Evolutionary conservation across 345 rosid species (phyloP).

Genomic region (Citrus sp.): DNA sequence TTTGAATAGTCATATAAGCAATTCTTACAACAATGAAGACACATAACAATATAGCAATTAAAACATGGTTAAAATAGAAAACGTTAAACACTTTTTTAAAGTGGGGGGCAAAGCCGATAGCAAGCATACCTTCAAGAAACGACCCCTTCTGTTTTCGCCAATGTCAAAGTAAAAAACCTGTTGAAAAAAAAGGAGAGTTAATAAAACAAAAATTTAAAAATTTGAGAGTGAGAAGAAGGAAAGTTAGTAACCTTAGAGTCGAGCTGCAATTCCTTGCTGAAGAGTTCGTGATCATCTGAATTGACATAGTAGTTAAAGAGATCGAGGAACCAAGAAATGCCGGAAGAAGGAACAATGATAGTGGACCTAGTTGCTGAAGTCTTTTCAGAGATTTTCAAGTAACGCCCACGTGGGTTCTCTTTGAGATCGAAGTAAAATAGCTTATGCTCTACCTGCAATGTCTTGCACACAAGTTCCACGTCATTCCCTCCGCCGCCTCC

Average conservation of each 20-base stretch:
- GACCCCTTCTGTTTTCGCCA: conserved; percentile 93
- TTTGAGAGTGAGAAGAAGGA: neutral
- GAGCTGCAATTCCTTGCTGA: conserved; percentile 95
- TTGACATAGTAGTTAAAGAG: conserved; percentile 94
- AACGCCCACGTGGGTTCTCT: conserved; percentile 94
- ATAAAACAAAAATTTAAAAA: neutral
- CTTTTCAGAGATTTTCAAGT: conserved; percentile 94
- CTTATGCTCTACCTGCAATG: conserved; percentile 94
- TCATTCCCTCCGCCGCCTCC: conserved; percentile 54
- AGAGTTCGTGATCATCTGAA: conserved; percentile 85
- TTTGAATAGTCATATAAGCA: neutral
- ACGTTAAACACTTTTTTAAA: neutral
- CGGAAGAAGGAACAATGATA: conserved; percentile 93
- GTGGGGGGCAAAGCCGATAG: neutral
- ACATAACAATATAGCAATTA: neutral
- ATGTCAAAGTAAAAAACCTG: conserved; percentile 97
- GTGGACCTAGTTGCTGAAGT: conserved; percentile 99
- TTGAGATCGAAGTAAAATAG: conserved; percentile 96
- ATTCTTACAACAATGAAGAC: neutral
- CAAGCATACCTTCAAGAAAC: conserved; percentile 75
- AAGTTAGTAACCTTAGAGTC: conserved; percentile 68
- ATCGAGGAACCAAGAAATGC: conserved; percentile 97
- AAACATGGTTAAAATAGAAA: neutral
- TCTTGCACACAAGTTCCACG: conserved; percentile 92
- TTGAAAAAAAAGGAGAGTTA: neutral